These are phyloP conservation scores for Fusarium sacchari DNA, from an alignment of 2,329 filamentous ascomycete genomes.

Conservation along the genomic window DNA sequence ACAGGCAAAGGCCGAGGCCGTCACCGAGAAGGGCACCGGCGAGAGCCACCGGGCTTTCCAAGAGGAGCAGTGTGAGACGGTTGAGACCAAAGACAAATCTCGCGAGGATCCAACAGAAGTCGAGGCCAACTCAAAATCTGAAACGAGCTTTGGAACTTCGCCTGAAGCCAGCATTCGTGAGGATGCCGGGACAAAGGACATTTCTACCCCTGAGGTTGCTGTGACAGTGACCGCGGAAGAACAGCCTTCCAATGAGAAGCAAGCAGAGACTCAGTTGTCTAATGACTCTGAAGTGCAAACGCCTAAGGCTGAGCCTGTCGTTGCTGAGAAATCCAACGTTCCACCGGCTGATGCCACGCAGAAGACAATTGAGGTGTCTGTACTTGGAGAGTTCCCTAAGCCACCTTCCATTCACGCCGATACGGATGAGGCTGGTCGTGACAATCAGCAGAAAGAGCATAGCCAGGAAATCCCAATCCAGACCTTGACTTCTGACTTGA, in stretches of 20 bases:
- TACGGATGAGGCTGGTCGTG: neutral
- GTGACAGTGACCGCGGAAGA: neutral
- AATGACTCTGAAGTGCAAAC: slow-evolving; percentile 22
- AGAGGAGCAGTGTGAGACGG: slow-evolving; percentile 27
- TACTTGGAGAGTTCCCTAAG: slow-evolving; percentile 30
- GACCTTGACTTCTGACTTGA: neutral
- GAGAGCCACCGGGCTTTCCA: slow-evolving; percentile 3
- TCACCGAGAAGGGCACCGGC: neutral
- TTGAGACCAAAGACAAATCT: slow-evolving; percentile 14
- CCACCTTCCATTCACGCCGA: slow-evolving; percentile 27
- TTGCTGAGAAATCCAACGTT: neutral
- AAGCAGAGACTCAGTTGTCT: neutral
- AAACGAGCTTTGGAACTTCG: slow-evolving; percentile 31
- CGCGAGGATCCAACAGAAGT: slow-evolving; percentile 8
- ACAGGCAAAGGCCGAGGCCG: neutral
- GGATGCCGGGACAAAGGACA: slow-evolving; percentile 8
- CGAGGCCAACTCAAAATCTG: slow-evolving; percentile 31
- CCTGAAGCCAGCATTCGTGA: slow-evolving; percentile 21
- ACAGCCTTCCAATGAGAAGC: neutral
- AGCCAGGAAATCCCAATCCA: neutral
- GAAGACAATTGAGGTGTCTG: slow-evolving; percentile 2
- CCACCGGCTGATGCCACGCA: neutral
- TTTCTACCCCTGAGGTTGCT: neutral
- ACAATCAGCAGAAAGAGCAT: slow-evolving; percentile 9
- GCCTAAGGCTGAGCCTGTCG: slow-evolving; percentile 3